A percentile compares a stretch with the other conserved stretches of the same genome.
phyloP scores from a whole-genome alignment of 306 rosid species.

The Pueraria montana region DNA sequence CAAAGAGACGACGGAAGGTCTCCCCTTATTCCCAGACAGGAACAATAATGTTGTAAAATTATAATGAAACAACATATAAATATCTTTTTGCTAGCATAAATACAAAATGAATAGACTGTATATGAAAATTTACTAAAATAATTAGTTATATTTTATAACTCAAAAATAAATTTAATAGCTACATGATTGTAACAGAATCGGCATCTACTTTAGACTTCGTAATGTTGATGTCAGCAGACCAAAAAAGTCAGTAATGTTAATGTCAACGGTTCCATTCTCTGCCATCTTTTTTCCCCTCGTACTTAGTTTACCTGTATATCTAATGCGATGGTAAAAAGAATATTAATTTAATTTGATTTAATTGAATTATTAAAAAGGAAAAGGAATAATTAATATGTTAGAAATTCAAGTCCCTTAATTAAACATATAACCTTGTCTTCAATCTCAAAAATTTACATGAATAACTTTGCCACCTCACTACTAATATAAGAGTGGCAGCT shows the following conservation, averaged over 20 bases:
- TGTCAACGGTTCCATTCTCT: conserved; percentile 17
- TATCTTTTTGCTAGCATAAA: not conserved
- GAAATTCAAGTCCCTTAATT: not conserved
- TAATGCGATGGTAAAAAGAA: too few relatives aligned
- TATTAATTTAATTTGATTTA: too few relatives aligned
- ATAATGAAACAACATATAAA: not conserved
- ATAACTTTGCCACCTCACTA: not conserved
- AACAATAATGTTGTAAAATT: not conserved
- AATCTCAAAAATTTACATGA: not conserved
- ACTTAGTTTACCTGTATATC: not conserved
- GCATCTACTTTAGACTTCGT: not conserved
- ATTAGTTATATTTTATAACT: not conserved
- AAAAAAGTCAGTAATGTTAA: not conserved
- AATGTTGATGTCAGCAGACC: not conserved
- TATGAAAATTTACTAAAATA: not conserved
- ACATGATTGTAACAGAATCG: not conserved
- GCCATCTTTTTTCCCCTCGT: not conserved
- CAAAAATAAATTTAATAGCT: too few relatives aligned
- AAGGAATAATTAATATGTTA: not conserved
- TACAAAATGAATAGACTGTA: not conserved
- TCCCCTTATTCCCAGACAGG: too few relatives aligned
- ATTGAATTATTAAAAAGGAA: not conserved
- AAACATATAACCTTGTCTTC: not conserved
- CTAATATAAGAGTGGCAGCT: not conserved
- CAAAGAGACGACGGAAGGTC: too few relatives aligned